Evolutionary conservation across 495 filamentous ascomycete species (phyloP).

Genomic region (Tuber indicum): DNA sequence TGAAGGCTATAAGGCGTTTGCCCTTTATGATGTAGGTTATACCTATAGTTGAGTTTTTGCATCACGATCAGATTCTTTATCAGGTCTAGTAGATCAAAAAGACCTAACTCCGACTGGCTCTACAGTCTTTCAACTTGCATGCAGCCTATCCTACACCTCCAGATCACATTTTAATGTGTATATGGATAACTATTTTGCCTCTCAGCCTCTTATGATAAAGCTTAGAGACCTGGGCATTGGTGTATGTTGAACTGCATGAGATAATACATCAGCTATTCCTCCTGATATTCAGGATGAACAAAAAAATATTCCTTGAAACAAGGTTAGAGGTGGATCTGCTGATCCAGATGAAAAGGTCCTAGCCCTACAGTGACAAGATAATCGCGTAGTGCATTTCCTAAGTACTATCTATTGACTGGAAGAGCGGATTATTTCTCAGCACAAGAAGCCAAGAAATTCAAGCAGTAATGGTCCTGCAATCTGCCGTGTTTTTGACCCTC

Average conservation of each 20-base stretch:
- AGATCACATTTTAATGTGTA: not conserved
- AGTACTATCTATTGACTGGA: conserved; percentile 15
- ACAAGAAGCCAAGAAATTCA: not conserved
- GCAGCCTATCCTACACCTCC: too few relatives aligned
- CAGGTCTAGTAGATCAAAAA: too few relatives aligned
- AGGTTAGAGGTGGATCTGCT: too few relatives aligned
- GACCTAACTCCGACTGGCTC: too few relatives aligned
- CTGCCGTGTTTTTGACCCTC: not conserved
- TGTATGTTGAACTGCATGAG: conserved; percentile 6
- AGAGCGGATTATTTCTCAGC: not conserved
- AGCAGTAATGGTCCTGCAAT: conserved; percentile 4
- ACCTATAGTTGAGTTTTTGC: too few relatives aligned
- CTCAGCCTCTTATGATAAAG: not conserved
- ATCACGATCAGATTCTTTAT: too few relatives aligned
- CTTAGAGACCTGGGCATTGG: conserved; percentile 3
- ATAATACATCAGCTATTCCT: conserved; percentile 1
- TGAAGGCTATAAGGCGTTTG: conserved; percentile 17
- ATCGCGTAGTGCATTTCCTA: too few relatives aligned
- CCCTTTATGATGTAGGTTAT: not conserved
- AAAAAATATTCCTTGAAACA: conserved; percentile 9
- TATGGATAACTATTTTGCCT: conserved; percentile 19
- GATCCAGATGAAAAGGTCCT: not conserved
- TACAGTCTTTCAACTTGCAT: too few relatives aligned
- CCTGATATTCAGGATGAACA: not conserved
- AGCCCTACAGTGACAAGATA: conserved; percentile 8